Percentiles rank a stretch among this genome's conserved stretches.
Conservation (phyloP, 2,329 filamentous ascomycete genomes). For the Neospermospora avenae region DNA sequence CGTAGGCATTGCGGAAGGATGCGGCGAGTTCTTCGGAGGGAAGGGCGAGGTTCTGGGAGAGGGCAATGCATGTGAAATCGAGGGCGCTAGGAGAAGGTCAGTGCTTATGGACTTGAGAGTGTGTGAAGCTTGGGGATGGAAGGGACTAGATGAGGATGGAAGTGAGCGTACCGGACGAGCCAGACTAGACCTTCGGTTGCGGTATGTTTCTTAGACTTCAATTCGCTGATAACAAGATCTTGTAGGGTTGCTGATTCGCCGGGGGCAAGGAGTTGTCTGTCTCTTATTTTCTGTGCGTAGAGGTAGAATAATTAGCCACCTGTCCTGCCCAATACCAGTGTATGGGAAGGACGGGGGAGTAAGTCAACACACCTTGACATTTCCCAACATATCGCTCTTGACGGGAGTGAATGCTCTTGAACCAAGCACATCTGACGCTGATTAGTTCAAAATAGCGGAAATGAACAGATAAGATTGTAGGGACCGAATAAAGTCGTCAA, state of each 20-base stretch:
- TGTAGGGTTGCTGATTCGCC: constrained; percentile 80
- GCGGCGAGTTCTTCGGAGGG: constrained; percentile 70
- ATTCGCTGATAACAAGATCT: constrained; percentile 78
- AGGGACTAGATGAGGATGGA: constrained; percentile 25
- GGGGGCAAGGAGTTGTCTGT: constrained; percentile 75
- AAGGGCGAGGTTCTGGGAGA: constrained; percentile 72
- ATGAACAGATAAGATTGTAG: not conserved
- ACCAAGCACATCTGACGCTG: constrained; percentile 54
- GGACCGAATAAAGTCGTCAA: constrained; percentile 84
- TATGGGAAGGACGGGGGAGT: not conserved
- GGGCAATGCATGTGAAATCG: constrained; percentile 86
- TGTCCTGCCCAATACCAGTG: not conserved
- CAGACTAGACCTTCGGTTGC: constrained; percentile 89
- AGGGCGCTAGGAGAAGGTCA: constrained; percentile 65
- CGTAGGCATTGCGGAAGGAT: constrained; percentile 86
- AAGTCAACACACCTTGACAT: constrained; percentile 67
- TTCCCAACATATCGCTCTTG: constrained; percentile 86
- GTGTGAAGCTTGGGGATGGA: not conserved
- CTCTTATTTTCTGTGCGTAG: constrained; percentile 74
- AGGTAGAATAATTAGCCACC: constrained; percentile 4
- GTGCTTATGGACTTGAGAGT: not conserved
- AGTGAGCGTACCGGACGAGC: constrained; percentile 67
- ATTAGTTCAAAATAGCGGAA: not conserved
- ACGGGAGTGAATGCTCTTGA: constrained; percentile 81
- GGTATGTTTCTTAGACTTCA: constrained; percentile 83